Evolutionary conservation across 2,329 filamentous ascomycete genomes (phyloP).

Genomic region (Alternaria atra): DNA sequence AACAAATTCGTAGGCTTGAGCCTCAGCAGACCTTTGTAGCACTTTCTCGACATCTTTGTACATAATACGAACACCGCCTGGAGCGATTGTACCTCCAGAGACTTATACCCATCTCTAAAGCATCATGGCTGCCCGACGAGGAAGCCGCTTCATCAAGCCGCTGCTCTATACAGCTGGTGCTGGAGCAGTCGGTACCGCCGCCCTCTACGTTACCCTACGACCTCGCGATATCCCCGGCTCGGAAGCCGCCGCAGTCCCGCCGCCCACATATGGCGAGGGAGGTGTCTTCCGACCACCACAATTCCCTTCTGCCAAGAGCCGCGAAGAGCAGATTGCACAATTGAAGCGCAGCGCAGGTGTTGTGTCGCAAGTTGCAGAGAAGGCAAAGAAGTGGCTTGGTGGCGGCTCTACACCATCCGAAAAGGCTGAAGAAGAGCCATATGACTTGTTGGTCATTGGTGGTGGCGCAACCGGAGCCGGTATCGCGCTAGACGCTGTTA

Average conservation of each 20-base stretch:
- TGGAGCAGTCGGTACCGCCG: constrained; percentile 62
- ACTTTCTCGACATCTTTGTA: constrained; percentile 13
- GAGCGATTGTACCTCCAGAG: constrained; percentile 7
- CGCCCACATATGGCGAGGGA: constrained; percentile 73
- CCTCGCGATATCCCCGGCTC: constrained; percentile 76
- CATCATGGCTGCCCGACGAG: constrained; percentile 48
- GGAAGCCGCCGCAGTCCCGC: constrained; percentile 73
- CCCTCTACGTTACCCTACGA: constrained; percentile 71
- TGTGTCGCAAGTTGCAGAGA: constrained; percentile 32
- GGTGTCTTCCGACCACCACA: constrained; percentile 72
- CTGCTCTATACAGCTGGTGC: constrained; percentile 68
- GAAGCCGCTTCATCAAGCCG: constrained; percentile 62
- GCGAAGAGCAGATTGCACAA: constrained; percentile 71
- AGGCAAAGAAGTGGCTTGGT: constrained; percentile 56
- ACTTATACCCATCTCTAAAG: constrained; percentile 8
- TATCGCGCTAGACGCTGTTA: constrained; percentile 82
- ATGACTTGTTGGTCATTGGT: constrained; percentile 81
- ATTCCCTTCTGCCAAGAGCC: constrained; percentile 70
- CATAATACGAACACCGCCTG: constrained; percentile 13
- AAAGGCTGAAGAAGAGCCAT: constrained; percentile 61
- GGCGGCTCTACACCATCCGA: constrained; percentile 37
- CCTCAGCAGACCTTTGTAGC: constrained; percentile 25
- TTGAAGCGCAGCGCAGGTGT: constrained; percentile 63
- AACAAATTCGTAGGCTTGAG: constrained; percentile 23
- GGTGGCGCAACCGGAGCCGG: constrained; percentile 82